Base-by-base conservation (phyloP, 2,329 filamentous ascomycete genomes). In the Ophioceras dolichostomum region DNA sequence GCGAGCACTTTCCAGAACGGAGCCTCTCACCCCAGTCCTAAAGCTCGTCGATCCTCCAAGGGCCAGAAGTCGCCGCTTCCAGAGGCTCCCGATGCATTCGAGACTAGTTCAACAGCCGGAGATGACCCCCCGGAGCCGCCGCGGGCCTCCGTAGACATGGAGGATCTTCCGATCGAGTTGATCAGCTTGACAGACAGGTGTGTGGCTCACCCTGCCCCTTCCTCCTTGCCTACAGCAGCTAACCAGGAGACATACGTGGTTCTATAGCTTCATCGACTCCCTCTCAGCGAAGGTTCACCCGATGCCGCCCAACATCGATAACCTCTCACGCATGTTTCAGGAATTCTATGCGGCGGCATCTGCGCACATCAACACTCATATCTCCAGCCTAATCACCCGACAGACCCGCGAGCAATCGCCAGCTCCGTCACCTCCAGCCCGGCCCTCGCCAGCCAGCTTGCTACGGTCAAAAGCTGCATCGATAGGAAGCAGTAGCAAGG, bases 81-180 rank as follows among this genome's bases (percentile, higher is more conserved):
- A 7, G 47, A 53, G 20, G 46, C 47, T 17, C 39, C 38, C 7
- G 67, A 70, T 48, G 59, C 66, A 6, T 75, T 74, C 47, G 70
- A 73, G 42, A 62, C 60, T 4, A 55, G 58, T 21, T 57, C 58
- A 14, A 26, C n/a, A n/a, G 57, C 62, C 22, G 54, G 53, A 24
- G 67, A 73, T 18, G 65, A 73, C 37, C 48, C 56, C 19, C 41
- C 59, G 5, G 70, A 75, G 42, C 49, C 57, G 2, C 64, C 64
- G 1, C 56, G 72, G 41, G 61, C 65, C 17, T 76, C 82, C 4
- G 73, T 84, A 44, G 79, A 84, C 40, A 79, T 91, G 44, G 85
- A 94, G 49, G 83, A 94, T 51, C 75, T 98, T 30, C 91, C 91
- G 12, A 91, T 95, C 50, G 91, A 98, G 68, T 74, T 98, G 41